A percentile compares a stretch with the other conserved stretches of the same genome.
Conservation (phyloP, 768 basidiomycete species). For the Rhizopogon sp. region DNA sequence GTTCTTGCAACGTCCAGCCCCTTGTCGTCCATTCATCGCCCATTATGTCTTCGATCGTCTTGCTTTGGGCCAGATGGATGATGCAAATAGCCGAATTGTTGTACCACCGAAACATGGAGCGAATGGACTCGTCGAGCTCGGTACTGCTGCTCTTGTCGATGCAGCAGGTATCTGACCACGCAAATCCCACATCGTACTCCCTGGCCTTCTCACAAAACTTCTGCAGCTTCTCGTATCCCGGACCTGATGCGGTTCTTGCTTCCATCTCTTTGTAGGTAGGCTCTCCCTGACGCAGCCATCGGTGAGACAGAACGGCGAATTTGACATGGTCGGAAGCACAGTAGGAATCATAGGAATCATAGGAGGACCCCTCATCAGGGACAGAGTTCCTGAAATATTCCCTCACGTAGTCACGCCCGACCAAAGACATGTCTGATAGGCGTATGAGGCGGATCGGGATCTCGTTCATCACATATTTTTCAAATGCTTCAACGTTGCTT, state of each 20-base stretch:
- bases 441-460: slow-evolving; percentile 13
- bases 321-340: background rate
- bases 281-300: slow-evolving; percentile 2
- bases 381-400: too few species aligned
- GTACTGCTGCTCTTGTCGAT: slow-evolving; percentile 11
- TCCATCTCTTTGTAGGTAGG: background rate
- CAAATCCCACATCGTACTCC: slow-evolving; percentile 13
- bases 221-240: background rate
- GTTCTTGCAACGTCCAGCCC: slow-evolving; percentile 15
- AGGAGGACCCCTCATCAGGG: too few species aligned
- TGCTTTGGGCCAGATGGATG: slow-evolving; percentile 13
- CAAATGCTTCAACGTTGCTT: background rate
- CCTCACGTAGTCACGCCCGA: background rate
- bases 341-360: background rate
- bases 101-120: slow-evolving; percentile 26
- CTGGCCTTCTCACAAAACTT: slow-evolving; percentile 11
- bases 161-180: slow-evolving; percentile 18
- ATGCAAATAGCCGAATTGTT: slow-evolving; percentile 16
- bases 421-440: slow-evolving; percentile 10
- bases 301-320: slow-evolving; percentile 4
- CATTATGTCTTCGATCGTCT: slow-evolving; percentile 4
- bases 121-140: slow-evolving; percentile 22
- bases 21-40: slow-evolving; percentile 2
- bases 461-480: slow-evolving; percentile 13
- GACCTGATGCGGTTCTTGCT: background rate